Percentiles rank a stretch among this genome's conserved stretches.
Conservation (phyloP, 768 basidiomycete genomes). For the Coprinellus micaceus region DNA sequence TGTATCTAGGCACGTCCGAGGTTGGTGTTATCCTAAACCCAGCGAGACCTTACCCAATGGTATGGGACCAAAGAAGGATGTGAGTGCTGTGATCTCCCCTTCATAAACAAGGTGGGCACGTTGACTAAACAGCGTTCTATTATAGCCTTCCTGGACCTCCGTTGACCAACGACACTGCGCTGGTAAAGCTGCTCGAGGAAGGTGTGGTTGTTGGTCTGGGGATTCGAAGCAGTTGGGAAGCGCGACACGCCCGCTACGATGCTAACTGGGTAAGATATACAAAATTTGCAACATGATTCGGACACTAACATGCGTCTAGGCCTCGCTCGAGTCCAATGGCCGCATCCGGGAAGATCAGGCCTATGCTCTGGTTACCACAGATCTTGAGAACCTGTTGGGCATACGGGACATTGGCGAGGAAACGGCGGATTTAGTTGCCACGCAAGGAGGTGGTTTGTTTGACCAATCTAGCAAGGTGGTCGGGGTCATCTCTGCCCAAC, state of each 20-base stretch:
- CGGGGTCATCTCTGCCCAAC: conserved; percentile 52
- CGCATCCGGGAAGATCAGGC: conserved; percentile 38
- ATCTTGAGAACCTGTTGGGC: conserved; percentile 40
- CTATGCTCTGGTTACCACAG: conserved; percentile 42
- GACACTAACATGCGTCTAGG: conserved; percentile 26
- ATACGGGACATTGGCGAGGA: conserved; percentile 38
- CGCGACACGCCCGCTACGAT: conserved; percentile 74
- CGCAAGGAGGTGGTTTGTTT: conserved; percentile 55
- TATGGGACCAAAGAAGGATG: conserved; percentile 73
- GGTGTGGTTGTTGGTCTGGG: conserved; percentile 84
- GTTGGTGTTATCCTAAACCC: conserved; percentile 53
- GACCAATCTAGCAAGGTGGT: conserved; percentile 52
- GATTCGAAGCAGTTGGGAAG: conserved; percentile 63
- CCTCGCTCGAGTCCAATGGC: conserved; percentile 44
- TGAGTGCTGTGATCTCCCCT: conserved; percentile 26
- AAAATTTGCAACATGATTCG: background rate
- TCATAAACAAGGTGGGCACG: too few species aligned
- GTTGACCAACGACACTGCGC: conserved; percentile 56
- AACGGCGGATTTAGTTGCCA: conserved; percentile 57
- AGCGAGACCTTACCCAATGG: conserved; percentile 60
- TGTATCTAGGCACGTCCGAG: conserved; percentile 37
- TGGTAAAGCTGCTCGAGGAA: conserved; percentile 59
- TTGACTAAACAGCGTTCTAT: background rate
- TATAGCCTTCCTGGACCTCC: conserved; percentile 70
- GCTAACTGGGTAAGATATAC: conserved; percentile 63